Conservation (phyloP, 441 rosid genomes). For the Corymbia calophylla region DNA sequence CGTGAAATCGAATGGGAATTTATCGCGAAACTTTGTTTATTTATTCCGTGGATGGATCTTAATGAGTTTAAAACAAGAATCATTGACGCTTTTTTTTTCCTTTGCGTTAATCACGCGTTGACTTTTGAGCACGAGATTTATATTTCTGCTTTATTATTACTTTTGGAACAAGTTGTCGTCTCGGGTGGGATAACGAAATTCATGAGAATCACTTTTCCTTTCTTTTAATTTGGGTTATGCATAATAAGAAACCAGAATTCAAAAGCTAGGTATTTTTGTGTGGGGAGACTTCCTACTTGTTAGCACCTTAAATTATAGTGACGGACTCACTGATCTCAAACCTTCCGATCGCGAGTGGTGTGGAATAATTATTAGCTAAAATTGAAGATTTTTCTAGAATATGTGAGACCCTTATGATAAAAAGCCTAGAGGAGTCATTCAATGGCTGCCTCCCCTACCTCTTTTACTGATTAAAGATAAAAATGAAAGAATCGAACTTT, state of each 20-base stretch:
- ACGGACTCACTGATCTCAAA: neutral
- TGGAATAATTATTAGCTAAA: neutral
- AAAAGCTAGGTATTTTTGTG: neutral
- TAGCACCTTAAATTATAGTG: neutral
- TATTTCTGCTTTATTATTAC: fast-evolving
- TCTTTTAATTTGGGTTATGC: neutral
- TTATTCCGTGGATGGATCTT: neutral
- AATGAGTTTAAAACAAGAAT: neutral
- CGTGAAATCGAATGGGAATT: neutral
- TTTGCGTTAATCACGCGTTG: neutral
- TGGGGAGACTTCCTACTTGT: neutral
- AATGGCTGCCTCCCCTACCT: neutral
- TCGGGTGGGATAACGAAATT: neutral
- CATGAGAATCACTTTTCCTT: neutral
- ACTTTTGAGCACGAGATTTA: neutral
- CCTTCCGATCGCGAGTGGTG: neutral
- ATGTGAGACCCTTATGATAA: neutral
- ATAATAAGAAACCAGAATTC: neutral
- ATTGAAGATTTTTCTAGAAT: no score
- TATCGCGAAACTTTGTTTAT: neutral
- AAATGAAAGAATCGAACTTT: neutral
- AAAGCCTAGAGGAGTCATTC: neutral
- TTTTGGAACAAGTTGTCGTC: neutral
- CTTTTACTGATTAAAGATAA: neutral
- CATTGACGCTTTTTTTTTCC: neutral